Base-by-base conservation (phyloP, 23 red algal species). In the Gracilaria domingensis region DNA sequence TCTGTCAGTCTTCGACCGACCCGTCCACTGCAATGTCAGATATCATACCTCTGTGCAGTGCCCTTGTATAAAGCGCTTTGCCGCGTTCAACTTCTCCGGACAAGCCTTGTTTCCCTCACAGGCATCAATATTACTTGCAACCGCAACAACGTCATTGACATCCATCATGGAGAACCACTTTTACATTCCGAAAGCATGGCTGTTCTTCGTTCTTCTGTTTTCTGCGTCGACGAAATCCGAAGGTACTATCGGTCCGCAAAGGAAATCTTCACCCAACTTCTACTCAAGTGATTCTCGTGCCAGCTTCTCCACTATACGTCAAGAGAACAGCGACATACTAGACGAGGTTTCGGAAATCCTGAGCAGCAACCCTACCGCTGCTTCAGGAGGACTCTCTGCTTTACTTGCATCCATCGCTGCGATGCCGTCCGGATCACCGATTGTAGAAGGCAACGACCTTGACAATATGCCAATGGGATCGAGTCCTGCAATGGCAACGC, bases 341-440 rank as follows among this genome's bases (percentile, higher is more conserved):
- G 72, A 77, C 6, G 72, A 77, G 8, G 72, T 77, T 50, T 0
- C 72, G 23, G 13, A 45, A 50, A 51, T 14, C 3, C 72, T 77
- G 45, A 30, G 72, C 45, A n/a, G 18, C 7, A 51, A 77, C 26
- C 72, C 72, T 13, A 28, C 72, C 2, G 72, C 72, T 30, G 72
- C 72, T 30, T 77, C 72, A 5, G 72, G 72, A 12, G 72, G 72
- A 25, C 14, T 77, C 50, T 45, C 72, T 50, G 72, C 32, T 6
- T 2, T 77, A 42, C 26, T 77, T 17, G 33, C 28, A 36, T 12
- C 5, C 14, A 37, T 69, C 2, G 12, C 20, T 30, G 33, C 33
- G 7, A 69, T 20, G 14, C 64, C 64, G 38, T 69, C 64, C 18
- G 64, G 64, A 17, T 69, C 64, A 37, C 64, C 64, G 1, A 32